These are phyloP conservation scores for Rhodotorula taiwanensis DNA, from an alignment of 768 basidiomycete genomes.

Conservation along the genomic window DNA sequence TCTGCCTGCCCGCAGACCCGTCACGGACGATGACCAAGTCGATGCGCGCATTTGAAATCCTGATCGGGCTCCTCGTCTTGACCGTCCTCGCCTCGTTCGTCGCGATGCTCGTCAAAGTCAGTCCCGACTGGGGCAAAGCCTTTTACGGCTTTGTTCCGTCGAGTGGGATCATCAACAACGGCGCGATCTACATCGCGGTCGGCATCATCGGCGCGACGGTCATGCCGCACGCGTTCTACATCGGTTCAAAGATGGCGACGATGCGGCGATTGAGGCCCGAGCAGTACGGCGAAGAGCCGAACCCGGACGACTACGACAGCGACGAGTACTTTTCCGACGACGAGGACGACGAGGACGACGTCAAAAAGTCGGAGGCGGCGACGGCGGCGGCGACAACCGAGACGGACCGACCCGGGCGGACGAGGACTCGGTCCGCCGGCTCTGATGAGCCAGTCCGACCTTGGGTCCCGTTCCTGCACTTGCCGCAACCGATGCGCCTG, in stretches of 20 bases:
- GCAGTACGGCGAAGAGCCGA: constrained; percentile 36
- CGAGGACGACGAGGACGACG: constrained; percentile 3
- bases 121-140: constrained; percentile 63
- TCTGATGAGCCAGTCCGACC: background rate
- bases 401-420: background rate
- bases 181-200: constrained; percentile 45
- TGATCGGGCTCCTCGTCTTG: constrained; percentile 46
- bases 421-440: background rate
- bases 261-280: constrained; percentile 59
- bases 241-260: constrained; percentile 75
- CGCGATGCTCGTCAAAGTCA: constrained; percentile 63
- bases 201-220: constrained; percentile 71
- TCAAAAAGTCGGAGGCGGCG: background rate
- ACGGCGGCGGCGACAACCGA: background rate
- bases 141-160: constrained; percentile 58
- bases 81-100: constrained; percentile 71
- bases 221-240: constrained; percentile 88
- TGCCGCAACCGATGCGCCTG: constrained; percentile 35
- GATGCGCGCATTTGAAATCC: constrained; percentile 39
- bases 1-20: constrained; percentile 21
- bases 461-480: constrained; percentile 26
- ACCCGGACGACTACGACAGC: constrained; percentile 33
- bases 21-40: constrained; percentile 27
- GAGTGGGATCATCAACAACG: constrained; percentile 42
- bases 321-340: background rate